These are phyloP conservation scores for Elaeis guineensis DNA, from an alignment of 176 grass and related monocot genomes.

Conservation along the genomic window DNA sequence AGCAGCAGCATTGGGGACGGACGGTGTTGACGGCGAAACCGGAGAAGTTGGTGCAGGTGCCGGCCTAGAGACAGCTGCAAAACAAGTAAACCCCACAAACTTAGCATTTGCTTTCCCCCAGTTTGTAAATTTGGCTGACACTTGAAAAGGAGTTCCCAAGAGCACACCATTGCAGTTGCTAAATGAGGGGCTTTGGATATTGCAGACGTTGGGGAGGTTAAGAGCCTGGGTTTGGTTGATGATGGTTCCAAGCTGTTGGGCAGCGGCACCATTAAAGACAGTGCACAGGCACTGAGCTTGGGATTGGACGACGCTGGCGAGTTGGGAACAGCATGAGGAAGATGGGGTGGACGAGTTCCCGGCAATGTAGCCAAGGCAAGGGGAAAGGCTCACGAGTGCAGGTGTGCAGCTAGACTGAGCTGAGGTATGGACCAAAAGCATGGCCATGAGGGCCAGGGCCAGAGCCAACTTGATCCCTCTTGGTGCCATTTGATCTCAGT, in stretches of 20 bases:
- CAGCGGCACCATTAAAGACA: slow-evolving; percentile 18
- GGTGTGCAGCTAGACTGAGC: slow-evolving; percentile 26
- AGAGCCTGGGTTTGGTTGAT: slow-evolving; percentile 37
- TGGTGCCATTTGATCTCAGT: slow-evolving; percentile 16
- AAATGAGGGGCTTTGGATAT: slow-evolving; percentile 25
- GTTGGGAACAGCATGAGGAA: slow-evolving; percentile 46
- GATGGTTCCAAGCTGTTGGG: slow-evolving; percentile 21
- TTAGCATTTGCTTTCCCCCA: no score
- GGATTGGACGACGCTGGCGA: slow-evolving; percentile 36
- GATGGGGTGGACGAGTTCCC: slow-evolving; percentile 63
- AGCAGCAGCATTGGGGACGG: no score
- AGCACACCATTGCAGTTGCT: no score
- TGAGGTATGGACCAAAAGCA: slow-evolving; percentile 4
- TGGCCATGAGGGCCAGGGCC: slow-evolving; percentile 8
- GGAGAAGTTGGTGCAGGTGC: no score
- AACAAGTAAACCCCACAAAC: no score
- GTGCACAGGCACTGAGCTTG: slow-evolving; percentile 59
- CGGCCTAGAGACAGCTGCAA: no score
- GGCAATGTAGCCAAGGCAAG: slow-evolving; percentile 47
- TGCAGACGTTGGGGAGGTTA: slow-evolving; percentile 41
- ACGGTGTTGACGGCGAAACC: no score
- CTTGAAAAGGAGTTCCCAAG: no score
- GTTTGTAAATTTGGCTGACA: no score
- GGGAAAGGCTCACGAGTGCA: slow-evolving; percentile 4
- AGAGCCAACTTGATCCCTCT: slow-evolving; percentile 15